Base-by-base conservation (phyloP, 306 rosid genomes). In the Trifolium dubium region DNA sequence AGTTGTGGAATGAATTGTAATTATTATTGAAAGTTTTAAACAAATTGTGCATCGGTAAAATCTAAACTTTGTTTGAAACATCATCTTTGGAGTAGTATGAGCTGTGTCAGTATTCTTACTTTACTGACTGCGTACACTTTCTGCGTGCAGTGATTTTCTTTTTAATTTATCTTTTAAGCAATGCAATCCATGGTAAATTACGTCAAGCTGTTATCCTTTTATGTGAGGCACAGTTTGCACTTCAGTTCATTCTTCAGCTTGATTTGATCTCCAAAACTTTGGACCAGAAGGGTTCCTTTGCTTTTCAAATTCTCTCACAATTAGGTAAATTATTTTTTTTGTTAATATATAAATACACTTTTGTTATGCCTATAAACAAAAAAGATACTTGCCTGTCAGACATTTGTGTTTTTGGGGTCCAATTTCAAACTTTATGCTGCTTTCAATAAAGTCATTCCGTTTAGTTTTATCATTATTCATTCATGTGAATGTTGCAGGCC, bases 131-230 rank as follows among this genome's bases (percentile, higher is more conserved):
- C 44, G 15, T 56, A 78, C 55, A 30, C 59, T 78, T 68, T 78
- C 71, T 74, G 61, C 19, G 8, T 81, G 87, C 98, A 93, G 98
- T 90, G 90, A 53, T 90, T 72, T 90, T 93, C 97, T 93, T 93
- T 83, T 77, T 93, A 55, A 66, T 90, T 58, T 93, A 89, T 89
- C 96, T 93, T 79, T 76, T 90, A 85, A 89, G 97, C 85, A 86
- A 82, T 83, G 79, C 74, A 69, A 72, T 89, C 77, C 81, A 73
- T 81, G 73, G 86, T 79, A 90, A 84, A 76, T 53, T 82, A 60
- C 96, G 97, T 75, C 92, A 87, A 80, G 78, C 92, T 55, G 65
- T 89, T 84, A 83, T 93, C 84, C 96, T 93, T 77, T 81, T 93
- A 51, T 89, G 93, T 28, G 98, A 87, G 83, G 90, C 86, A 40